Conservation (phyloP, 2,329 filamentous ascomycete species). For the Clonostachys chloroleuca region DNA sequence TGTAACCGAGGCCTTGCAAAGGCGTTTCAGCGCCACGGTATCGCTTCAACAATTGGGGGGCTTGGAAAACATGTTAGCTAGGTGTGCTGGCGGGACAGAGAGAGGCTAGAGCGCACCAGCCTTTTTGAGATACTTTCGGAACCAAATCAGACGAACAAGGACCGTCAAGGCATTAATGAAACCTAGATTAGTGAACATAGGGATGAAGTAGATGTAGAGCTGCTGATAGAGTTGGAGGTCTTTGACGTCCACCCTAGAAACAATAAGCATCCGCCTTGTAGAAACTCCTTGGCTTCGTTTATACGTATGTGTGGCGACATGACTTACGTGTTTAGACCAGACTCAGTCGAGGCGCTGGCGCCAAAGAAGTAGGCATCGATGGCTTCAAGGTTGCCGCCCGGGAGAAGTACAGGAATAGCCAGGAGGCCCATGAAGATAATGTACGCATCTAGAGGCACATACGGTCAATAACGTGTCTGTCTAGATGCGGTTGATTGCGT, state of each 20-base stretch:
- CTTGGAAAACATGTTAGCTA: neutral
- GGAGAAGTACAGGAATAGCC: slow-evolving; percentile 1
- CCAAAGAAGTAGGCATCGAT: slow-evolving; percentile 47
- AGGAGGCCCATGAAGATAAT: slow-evolving; percentile 5
- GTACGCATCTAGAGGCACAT: slow-evolving; percentile 1
- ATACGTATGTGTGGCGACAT: neutral
- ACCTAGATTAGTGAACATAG: slow-evolving; percentile 39
- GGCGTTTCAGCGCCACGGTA: neutral
- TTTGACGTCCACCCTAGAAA: slow-evolving; percentile 40
- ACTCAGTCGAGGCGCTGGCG: slow-evolving; percentile 41
- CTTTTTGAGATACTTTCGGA: slow-evolving; percentile 34
- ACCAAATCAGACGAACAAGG: slow-evolving; percentile 40
- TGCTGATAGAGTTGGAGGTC: slow-evolving; percentile 43
- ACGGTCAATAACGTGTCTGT: neutral
- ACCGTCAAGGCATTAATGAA: slow-evolving; percentile 46
- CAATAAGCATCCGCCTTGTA: neutral
- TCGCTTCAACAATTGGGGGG: neutral
- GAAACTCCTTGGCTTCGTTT: neutral
- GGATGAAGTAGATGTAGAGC: slow-evolving; percentile 42
- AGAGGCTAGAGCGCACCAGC: slow-evolving; percentile 16
- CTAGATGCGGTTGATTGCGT: neutral
- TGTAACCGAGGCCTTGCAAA: neutral
- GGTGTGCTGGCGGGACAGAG: neutral
- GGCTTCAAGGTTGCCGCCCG: slow-evolving; percentile 10
- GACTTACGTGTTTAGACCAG: slow-evolving; percentile 43